A percentile compares a stretch with the other conserved stretches of the same genome.
Evolutionary conservation across 768 basidiomycete genomes (phyloP).

Genomic region (Russula sp.): DNA sequence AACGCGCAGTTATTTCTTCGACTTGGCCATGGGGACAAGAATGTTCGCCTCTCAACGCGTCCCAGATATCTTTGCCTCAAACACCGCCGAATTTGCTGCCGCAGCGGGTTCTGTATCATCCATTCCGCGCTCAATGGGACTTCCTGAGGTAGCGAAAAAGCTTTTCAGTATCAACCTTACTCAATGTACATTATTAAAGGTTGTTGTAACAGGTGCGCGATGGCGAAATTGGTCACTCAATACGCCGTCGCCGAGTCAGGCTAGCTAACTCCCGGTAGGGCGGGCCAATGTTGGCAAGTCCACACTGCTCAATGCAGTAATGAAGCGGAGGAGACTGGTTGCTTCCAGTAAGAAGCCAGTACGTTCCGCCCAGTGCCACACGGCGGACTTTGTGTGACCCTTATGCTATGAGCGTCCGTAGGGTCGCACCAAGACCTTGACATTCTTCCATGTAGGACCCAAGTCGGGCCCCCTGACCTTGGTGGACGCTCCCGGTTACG

Average conservation of each 20-base stretch:
- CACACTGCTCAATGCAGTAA: constrained; percentile 60
- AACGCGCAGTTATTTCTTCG: not conserved
- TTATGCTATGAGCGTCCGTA: constrained; percentile 27
- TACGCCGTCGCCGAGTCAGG: not conserved
- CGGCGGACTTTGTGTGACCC: not conserved
- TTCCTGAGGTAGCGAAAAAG: constrained; percentile 24
- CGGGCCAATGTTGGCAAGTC: constrained; percentile 80
- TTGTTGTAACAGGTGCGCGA: constrained; percentile 23
- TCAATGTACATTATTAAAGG: constrained; percentile 9
- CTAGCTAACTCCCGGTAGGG: constrained; percentile 36
- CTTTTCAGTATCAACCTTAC: not conserved
- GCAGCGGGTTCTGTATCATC: constrained; percentile 17
- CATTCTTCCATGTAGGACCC: constrained; percentile 66
- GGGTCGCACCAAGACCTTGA: constrained; percentile 68
- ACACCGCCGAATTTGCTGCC: constrained; percentile 24
- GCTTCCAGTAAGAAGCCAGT: constrained; percentile 69
- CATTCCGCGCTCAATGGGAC: constrained; percentile 20
- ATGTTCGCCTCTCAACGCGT: not conserved
- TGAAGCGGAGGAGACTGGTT: constrained; percentile 51
- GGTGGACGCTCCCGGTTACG: constrained; percentile 82
- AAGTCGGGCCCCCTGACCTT: constrained; percentile 49
- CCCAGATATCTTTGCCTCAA: not conserved
- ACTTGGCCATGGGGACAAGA: not conserved
- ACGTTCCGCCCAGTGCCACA: constrained; percentile 10
- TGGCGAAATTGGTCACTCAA: not conserved